Base-by-base conservation (phyloP, 495 filamentous ascomycete genomes). In the Penicillium parvum region DNA sequence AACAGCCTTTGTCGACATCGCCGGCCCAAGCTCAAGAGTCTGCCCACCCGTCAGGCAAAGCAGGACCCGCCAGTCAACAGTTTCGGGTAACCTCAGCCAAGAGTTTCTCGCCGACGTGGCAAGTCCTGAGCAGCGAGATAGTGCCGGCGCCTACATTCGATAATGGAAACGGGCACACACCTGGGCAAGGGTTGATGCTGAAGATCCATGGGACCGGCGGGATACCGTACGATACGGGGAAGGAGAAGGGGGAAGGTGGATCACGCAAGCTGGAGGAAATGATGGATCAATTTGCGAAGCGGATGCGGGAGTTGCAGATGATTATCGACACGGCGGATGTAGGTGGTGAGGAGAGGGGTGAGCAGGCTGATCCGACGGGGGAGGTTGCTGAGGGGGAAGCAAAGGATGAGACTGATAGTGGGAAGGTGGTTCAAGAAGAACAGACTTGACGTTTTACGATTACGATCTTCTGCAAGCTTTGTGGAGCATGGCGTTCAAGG, bases 201-300 rank as follows among this genome's bases (percentile, higher is more conserved):
- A 75, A 75, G 29, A 81, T 90, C 32, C 77, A 83, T 25, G 86
- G 86, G 1, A 70, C 64, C 0, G 43, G 50, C 0, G 66, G 65
- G 0, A 28, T 67, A 4, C 52, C 66, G 46, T 53, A 37, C 39
- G 53, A 48, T 26, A 49, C 52, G 2, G 60, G 46, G 7, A 65
- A 54, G 34, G 65, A 58, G 7, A 58, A 57, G 10, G 64, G 59
- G 35, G 63, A 65, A 32, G 58, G 52, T 22, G 45, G 64, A 30
- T 27, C 60, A 16, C 71, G 64, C 47, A 66, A 52, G 20, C 57
- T 72, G 42, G 64, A 74, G 22, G 72, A 69, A 22, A 69, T 89
- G 65, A 68, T 85, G 46, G 77, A 79, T 36, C 75, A 82, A 26
- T 90, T 88, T 64, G 77, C 83, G 43, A 78, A 73, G 48, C 69